Evolutionary conservation across 108 stramenopile genomes (phyloP).

Genomic region (Cyclotella distinguenda): DNA sequence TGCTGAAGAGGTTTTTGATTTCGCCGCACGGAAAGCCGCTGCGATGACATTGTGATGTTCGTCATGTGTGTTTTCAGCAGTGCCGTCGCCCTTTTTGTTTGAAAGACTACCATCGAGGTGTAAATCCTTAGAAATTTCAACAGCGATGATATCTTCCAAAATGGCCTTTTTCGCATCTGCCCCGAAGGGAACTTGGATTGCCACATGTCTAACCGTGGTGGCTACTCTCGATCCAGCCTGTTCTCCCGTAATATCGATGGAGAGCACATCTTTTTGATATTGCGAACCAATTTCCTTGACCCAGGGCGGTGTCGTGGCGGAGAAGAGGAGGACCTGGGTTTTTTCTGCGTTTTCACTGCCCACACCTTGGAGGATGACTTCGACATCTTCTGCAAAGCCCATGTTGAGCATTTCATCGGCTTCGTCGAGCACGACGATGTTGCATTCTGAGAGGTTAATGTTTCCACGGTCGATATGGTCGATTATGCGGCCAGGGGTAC

Average conservation of each 20-base stretch:
- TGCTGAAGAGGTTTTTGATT: constrained; percentile 55
- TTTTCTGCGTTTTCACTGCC: constrained; percentile 67
- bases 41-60: constrained; percentile 84
- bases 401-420: constrained; percentile 99
- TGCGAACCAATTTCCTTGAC: constrained; percentile 87
- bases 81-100: constrained; percentile 38
- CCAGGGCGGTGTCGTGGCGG: constrained; percentile 98
- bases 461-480: constrained; percentile 96
- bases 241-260: constrained; percentile 90
- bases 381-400: constrained; percentile 99
- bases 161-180: constrained; percentile 72
- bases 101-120: constrained; percentile 29
- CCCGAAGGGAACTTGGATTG: constrained; percentile 91
- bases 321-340: constrained; percentile 95
- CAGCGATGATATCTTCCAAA: constrained; percentile 87
- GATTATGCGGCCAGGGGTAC: constrained; percentile 97
- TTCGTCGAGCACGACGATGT: constrained; percentile 95
- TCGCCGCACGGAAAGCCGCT: constrained; percentile 80
- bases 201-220: constrained; percentile 93
- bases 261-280: constrained; percentile 86
- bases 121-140: constrained; percentile 86
- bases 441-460: constrained; percentile 78
- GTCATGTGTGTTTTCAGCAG: constrained; percentile 48
- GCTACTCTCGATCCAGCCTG: constrained; percentile 84
- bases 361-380: constrained; percentile 83